phyloP scores from a whole-genome alignment of 164 flowering plant species.

The Aristolochia contorta region DNA sequence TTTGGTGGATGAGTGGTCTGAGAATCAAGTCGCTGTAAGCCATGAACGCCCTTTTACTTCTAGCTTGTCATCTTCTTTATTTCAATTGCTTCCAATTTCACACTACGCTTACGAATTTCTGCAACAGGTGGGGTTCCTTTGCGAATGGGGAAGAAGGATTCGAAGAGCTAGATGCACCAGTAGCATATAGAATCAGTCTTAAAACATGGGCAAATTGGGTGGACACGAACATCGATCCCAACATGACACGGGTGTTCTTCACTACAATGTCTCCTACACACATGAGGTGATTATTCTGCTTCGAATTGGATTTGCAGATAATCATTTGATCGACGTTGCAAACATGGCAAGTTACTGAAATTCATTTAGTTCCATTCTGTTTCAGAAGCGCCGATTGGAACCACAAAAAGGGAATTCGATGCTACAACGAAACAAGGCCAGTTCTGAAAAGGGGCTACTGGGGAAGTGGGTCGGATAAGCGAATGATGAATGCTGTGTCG shows the following conservation, averaged over 20 bases:
- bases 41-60: background rate
- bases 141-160: slow-evolving; percentile 66
- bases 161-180: slow-evolving; percentile 57
- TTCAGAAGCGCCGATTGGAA: slow-evolving; percentile 80
- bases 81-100: slow-evolving; percentile 56
- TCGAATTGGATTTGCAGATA: background rate
- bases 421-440: slow-evolving; percentile 85
- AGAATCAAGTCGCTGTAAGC: slow-evolving; percentile 69
- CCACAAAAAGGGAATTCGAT: slow-evolving; percentile 48
- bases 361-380: background rate
- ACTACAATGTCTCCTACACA: slow-evolving; percentile 74
- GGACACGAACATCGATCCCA: slow-evolving; percentile 64
- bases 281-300: slow-evolving; percentile 5
- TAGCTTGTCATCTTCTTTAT: background rate
- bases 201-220: slow-evolving; percentile 97
- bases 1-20: slow-evolving; percentile 94
- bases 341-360: background rate
- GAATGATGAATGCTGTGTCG: slow-evolving; percentile 54
- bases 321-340: background rate
- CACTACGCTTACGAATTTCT: slow-evolving; percentile 9
- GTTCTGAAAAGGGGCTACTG: slow-evolving; percentile 44
- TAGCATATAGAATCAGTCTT: slow-evolving; percentile 56
- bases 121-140: slow-evolving; percentile 81
- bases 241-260: slow-evolving; percentile 70
- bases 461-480: slow-evolving; percentile 74